Percentiles rank a stretch among this genome's conserved stretches.
Conservation (phyloP, 768 basidiomycete genomes). For the Pseudohyphozyma bogoriensis region DNA sequence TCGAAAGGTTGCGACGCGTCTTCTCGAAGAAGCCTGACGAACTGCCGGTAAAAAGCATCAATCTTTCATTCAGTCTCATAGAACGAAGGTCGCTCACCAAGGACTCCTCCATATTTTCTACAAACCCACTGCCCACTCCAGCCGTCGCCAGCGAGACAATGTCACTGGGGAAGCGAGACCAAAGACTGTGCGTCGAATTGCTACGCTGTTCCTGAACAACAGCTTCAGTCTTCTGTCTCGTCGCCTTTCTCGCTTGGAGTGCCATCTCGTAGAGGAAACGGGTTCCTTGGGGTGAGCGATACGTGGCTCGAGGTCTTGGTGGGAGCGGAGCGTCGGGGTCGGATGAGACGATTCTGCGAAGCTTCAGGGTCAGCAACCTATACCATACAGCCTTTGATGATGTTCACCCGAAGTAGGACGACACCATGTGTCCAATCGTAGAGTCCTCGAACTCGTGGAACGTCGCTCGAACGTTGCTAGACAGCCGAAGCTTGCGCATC, state of each 20-base stretch:
- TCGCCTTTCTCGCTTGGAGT: neutral
- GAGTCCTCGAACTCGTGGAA: neutral
- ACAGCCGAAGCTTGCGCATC: neutral
- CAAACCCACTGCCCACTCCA: neutral
- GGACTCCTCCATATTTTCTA: neutral
- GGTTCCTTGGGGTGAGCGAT: neutral
- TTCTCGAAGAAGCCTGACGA: neutral
- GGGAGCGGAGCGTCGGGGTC: neutral
- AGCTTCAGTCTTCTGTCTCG: neutral
- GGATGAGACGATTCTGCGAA: neutral
- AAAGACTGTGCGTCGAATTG: neutral
- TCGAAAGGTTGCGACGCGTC: neutral
- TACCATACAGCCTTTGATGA: neutral
- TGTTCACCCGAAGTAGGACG: neutral
- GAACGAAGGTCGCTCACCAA: neutral
- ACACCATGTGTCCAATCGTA: neutral
- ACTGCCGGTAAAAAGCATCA: neutral
- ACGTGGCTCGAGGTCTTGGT: neutral
- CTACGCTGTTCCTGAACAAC: neutral
- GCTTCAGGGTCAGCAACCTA: neutral
- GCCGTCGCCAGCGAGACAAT: neutral
- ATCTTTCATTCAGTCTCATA: neutral
- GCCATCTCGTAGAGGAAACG: neutral
- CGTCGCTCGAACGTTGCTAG: neutral
- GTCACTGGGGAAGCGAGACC: neutral